Evolutionary conservation across 306 rosid genomes (phyloP).

Genomic region (Lablab purpureus): DNA sequence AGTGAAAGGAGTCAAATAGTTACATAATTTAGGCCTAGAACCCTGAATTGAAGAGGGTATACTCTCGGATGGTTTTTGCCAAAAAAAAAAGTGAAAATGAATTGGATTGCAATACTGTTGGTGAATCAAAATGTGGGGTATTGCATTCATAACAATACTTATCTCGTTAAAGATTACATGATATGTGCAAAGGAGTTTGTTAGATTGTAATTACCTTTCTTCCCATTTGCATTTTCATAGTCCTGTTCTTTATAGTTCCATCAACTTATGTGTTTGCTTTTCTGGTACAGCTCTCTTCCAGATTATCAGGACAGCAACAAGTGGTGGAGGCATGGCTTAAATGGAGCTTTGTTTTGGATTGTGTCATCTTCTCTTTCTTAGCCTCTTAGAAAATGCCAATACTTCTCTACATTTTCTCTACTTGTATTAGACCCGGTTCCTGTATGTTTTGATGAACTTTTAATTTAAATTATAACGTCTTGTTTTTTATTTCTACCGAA

Average conservation of each 20-base stretch:
- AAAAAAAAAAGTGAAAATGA: no score
- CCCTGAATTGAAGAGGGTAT: constrained; percentile 17
- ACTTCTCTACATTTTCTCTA: constrained; percentile 48
- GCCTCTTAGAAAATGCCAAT: constrained; percentile 53
- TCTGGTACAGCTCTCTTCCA: constrained; percentile 84
- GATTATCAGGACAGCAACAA: constrained; percentile 95
- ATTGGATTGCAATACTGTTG: no score
- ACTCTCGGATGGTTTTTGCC: neutral
- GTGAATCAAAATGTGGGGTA: no score
- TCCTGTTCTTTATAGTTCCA: constrained; percentile 1
- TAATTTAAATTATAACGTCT: constrained; percentile 31
- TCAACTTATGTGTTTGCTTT: constrained; percentile 30
- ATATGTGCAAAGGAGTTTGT: constrained; percentile 7
- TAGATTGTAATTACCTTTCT: constrained; percentile 3
- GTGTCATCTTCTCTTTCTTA: constrained; percentile 43
- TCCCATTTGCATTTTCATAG: constrained; percentile 34
- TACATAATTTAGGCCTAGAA: constrained; percentile 1
- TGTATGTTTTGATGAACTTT: constrained; percentile 56
- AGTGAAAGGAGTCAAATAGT: neutral
- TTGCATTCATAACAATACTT: no score
- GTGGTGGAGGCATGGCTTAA: constrained; percentile 95
- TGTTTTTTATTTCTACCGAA: constrained; percentile 3
- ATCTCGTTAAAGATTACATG: constrained; percentile 13
- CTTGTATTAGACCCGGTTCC: constrained; percentile 53
- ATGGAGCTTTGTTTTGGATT: constrained; percentile 42